A percentile compares a stretch with the other conserved stretches of the same genome.
phyloP scores from a whole-genome alignment of 352 stramenopile genomes.

The Aphanomyces stellatus region DNA sequence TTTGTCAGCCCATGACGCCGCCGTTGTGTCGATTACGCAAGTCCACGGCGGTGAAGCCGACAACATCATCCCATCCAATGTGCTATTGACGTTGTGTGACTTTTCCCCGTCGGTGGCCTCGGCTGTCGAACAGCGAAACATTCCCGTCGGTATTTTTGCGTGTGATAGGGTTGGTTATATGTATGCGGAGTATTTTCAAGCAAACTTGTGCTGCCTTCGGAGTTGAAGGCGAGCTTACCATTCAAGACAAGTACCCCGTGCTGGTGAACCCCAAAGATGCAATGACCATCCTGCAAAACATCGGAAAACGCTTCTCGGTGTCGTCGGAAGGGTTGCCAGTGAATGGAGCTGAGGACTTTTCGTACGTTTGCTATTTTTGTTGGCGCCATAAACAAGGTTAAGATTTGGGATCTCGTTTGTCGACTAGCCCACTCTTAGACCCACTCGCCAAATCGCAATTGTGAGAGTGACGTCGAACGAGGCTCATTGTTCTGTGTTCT shows the following conservation, averaged over 20 bases:
- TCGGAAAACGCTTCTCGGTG: conserved; percentile 68
- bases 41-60: no score
- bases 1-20: no score
- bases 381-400: conserved; percentile 58
- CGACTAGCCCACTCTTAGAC: neutral
- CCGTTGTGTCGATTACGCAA: no score
- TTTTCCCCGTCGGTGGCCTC: no score
- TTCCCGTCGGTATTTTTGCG: no score
- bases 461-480: neutral
- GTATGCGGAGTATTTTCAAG: conserved; percentile 73
- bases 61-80: no score
- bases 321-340: conserved; percentile 71
- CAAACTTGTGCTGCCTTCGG: conserved; percentile 74
- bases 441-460: neutral
- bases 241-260: conserved; percentile 59
- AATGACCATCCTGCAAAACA: conserved; percentile 61
- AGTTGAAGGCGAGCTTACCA: conserved; percentile 49
- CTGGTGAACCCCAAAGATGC: conserved; percentile 69
- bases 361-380: conserved; percentile 83
- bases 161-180: no score
- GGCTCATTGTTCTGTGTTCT: neutral
- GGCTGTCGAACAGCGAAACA: no score
- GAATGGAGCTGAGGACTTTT: conserved; percentile 94
- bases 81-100: no score
- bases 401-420: conserved; percentile 6